Evolutionary conservation across 2,329 filamentous ascomycete genomes (phyloP), one percentile per base, ranked within the genome.

Genomic region (Fusarium luffae): DNA sequence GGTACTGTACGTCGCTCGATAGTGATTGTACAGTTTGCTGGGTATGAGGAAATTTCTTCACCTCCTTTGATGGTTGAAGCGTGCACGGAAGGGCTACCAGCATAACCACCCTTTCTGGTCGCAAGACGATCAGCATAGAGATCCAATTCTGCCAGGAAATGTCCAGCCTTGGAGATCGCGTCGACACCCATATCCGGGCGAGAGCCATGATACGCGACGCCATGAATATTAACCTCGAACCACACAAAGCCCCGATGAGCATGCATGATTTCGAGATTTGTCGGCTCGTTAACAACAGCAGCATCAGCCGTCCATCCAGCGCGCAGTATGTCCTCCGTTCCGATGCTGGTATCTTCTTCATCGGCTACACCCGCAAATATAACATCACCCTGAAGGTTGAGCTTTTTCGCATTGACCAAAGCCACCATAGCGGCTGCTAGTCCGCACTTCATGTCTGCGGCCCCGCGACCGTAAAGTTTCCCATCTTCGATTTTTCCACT

Each of bases 321-420:
- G 13, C 76, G 77, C 2, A 88, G 72, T 0, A 88, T 66, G 42
- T 87, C 79, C 60, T 83, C 81, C 0, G 85, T 88, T 3, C 86
- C 86, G 13, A 84, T 82, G 28, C 83, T 86, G 7, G 77, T 73
- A 43, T 80, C 80, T 66, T 88, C 86, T 56, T 88, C 85, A 44
- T 88, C 86, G 0, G 85, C 82, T 5, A 88, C 86, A 3, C 82
- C 85, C 1, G 85, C 79, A 8, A 88, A 77, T 11, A 88, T 83
- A 11, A 88, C 79, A 49, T 88, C 83, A 5, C 86, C 86, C 0
- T 77, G 72, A 12, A 84, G 78, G 0, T 74, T 69, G 23, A 81
- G 79, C 3, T 71, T 74, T 48, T 82, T 83, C 5, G 78, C 77
- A 5, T 77, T 76, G 11, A 81, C 76, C 4, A 85, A 66, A 0